Conservation (phyloP, 225 moss, liverwort and hornwort genomes). For the Marchantia paleacea region DNA sequence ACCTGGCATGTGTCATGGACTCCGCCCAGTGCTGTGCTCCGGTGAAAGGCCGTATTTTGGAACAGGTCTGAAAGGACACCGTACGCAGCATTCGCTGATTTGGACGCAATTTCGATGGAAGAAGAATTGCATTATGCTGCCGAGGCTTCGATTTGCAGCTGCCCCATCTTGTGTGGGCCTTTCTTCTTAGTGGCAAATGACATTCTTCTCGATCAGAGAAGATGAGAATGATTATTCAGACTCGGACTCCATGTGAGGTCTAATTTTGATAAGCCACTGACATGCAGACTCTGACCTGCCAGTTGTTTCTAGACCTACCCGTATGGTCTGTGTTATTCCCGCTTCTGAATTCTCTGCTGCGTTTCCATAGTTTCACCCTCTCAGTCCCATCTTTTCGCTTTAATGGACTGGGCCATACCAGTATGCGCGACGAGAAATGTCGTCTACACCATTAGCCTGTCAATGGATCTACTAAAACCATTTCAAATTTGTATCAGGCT, state of each 20-base stretch:
- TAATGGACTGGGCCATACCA: too few relatives aligned
- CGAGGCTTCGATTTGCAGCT: background rate
- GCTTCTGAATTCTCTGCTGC: background rate
- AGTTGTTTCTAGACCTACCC: background rate
- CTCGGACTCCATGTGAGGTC: conserved; percentile 10
- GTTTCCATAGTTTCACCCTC: background rate
- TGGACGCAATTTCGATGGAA: background rate
- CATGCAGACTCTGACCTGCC: background rate
- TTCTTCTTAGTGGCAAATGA: conserved; percentile 1
- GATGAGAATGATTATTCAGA: conserved; percentile 3
- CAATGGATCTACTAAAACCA: too few relatives aligned
- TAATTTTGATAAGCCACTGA: background rate
- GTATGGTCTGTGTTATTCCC: background rate
- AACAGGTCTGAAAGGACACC: background rate
- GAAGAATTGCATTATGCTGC: background rate
- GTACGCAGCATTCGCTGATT: background rate
- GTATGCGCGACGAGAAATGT: too few relatives aligned
- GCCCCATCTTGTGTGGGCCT: background rate
- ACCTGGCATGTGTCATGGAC: background rate
- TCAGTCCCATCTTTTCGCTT: background rate
- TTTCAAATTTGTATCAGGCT: too few relatives aligned
- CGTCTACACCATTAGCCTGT: too few relatives aligned
- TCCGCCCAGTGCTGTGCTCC: background rate
- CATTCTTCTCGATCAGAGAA: background rate
- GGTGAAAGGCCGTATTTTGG: too few relatives aligned